phyloP scores from a whole-genome alignment of 2,329 filamentous ascomycete species.

The Botrytis medusae region DNA sequence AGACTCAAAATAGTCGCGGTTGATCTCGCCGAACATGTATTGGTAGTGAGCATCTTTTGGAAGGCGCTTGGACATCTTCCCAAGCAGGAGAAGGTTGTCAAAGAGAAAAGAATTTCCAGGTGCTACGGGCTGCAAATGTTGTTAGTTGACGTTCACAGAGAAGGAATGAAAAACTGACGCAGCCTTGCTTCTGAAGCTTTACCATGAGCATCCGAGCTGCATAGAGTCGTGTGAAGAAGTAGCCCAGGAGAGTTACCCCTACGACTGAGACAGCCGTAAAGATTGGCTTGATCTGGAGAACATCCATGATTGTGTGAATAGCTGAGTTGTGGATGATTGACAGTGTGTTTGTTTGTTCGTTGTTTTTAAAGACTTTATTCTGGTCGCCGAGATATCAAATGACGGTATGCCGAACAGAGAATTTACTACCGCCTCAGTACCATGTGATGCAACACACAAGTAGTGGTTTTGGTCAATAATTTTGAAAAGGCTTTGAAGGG shows the following conservation, averaged over 20 bases:
- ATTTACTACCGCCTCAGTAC: not conserved
- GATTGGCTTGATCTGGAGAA: not conserved
- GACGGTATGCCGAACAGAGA: not conserved
- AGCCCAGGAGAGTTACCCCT: not conserved
- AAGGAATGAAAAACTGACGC: not conserved
- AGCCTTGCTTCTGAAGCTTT: not conserved
- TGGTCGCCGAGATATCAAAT: not conserved
- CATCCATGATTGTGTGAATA: not conserved
- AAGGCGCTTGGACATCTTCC: not conserved
- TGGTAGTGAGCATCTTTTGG: constrained; percentile 27
- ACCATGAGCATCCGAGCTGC: constrained; percentile 1
- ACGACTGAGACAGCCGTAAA: not conserved
- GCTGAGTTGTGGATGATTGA: not conserved
- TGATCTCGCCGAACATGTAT: constrained; percentile 26
- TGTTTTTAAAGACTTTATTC: not conserved
- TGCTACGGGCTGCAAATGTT: not conserved
- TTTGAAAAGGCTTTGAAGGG: not conserved
- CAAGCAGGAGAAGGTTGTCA: not conserved
- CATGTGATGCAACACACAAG: not conserved
- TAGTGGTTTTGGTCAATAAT: not conserved
- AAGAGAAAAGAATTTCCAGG: not conserved
- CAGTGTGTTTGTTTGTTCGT: not conserved
- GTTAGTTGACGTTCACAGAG: not conserved
- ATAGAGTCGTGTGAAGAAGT: constrained; percentile 7
- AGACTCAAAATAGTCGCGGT: constrained; percentile 24